phyloP scores from a whole-genome alignment of 805 yeast species.

The Candida hungchunana region DNA sequence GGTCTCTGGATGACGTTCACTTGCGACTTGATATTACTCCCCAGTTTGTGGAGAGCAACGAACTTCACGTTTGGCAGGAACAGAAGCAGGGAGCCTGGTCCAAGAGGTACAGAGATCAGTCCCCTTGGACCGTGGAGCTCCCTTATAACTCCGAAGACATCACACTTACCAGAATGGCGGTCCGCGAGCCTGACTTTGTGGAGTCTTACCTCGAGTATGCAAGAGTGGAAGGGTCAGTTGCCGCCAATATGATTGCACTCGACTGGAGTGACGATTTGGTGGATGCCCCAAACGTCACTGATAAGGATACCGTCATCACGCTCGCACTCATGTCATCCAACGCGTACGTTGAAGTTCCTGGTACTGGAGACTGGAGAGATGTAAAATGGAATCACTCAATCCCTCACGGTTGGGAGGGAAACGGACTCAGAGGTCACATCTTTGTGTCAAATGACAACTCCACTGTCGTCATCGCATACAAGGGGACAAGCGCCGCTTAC shows the following conservation, averaged over 20 bases:
- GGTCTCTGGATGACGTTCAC: slow-evolving; percentile 38
- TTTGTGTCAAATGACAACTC: slow-evolving; percentile 60
- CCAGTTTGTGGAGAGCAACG: slow-evolving; percentile 28
- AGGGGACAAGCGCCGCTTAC: slow-evolving; percentile 89
- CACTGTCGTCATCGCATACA: slow-evolving; percentile 70
- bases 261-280: slow-evolving; percentile 64
- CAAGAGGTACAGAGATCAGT: slow-evolving; percentile 25
- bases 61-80: slow-evolving; percentile 7
- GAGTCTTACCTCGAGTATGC: slow-evolving; percentile 65
- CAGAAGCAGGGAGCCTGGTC: slow-evolving; percentile 14
- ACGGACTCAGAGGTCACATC: slow-evolving; percentile 87
- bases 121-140: slow-evolving; percentile 38
- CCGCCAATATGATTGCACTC: slow-evolving; percentile 37
- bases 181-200: slow-evolving; percentile 55
- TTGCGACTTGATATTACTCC: slow-evolving; percentile 48
- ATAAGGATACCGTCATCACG: slow-evolving; percentile 65
- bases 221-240: slow-evolving; percentile 29
- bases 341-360: slow-evolving; percentile 80
- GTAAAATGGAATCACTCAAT: slow-evolving; percentile 55
- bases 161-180: slow-evolving; percentile 34
- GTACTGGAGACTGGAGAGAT: slow-evolving; percentile 83
- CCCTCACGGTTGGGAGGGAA: slow-evolving; percentile 82
- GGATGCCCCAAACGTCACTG: slow-evolving; percentile 69
- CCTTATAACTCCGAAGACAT: slow-evolving; percentile 26
- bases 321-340: slow-evolving; percentile 85